These are phyloP conservation scores for Cornus florida DNA, from an alignment of 148 eudicot genomes.

Conservation along the genomic window DNA sequence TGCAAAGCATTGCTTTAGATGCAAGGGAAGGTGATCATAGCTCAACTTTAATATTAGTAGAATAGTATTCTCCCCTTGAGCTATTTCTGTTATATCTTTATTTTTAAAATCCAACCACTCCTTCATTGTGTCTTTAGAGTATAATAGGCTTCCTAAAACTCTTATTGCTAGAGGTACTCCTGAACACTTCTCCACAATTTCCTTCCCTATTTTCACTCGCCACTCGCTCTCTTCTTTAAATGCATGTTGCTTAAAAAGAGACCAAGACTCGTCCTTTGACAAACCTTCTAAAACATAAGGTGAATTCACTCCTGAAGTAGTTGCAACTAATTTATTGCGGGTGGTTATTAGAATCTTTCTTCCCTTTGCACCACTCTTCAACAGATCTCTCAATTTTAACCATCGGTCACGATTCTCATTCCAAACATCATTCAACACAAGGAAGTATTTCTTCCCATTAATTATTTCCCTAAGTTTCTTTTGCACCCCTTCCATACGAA, in stretches of 20 bases:
- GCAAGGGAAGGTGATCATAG: no score
- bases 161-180: slow-evolving; percentile 19
- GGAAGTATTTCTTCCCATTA: no score
- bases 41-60: no score
- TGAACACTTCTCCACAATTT: slow-evolving; percentile 27
- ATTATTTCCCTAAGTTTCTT: no score
- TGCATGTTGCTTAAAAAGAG: slow-evolving; percentile 21
- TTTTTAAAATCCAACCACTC: slow-evolving; percentile 15
- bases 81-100: neutral
- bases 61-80: neutral
- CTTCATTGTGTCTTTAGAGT: neutral
- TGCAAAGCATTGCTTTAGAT: no score
- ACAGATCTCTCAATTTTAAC: no score
- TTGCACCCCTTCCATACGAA: no score
- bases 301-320: neutral
- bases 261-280: no score
- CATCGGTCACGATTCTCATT: no score
- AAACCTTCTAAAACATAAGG: slow-evolving; percentile 9
- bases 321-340: slow-evolving; percentile 21
- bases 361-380: slow-evolving; percentile 8
- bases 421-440: no score
- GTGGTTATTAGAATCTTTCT: slow-evolving; percentile 29
- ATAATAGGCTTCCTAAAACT: slow-evolving; percentile 5
- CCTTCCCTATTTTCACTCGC: slow-evolving; percentile 14
- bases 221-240: slow-evolving; percentile 24